Base-by-base conservation (phyloP, 352 stramenopile species). In the Globisporangium okanoganense region DNA sequence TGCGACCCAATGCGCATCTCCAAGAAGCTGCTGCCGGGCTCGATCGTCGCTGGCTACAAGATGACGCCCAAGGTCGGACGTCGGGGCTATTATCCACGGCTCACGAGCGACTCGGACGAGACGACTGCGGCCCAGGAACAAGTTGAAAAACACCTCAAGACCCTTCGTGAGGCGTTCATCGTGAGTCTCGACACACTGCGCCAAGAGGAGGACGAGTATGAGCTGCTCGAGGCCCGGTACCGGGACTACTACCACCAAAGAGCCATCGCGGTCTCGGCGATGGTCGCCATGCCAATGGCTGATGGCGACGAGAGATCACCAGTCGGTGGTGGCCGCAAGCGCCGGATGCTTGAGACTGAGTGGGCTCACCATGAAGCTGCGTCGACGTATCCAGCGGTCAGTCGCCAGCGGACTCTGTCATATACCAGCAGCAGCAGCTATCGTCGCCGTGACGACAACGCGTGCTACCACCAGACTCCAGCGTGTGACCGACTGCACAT, bases 1-100 rank as follows among this genome's bases (percentile, higher is more conserved):
- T 91, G 82, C 62, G 76, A 87, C 51, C 79, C 82, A 24, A 91
- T 91, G 81, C 73, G 79, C n/a, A 85, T 91, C 62, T 91, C 81
- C 27, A 91, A 91, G 75, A 91, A 91, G 65, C 66, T 91, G 16
- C 65, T 90, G 40, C 78, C 80, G 0, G 78, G 80, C 7, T 56
- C 57, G 47, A 70, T 80, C 29, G 84, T 90, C 51, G 75, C 78
- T 5, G 78, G 73, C n/a, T 76, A 86, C 51, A 81, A 78, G 59
- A 86, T 90, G 57, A 82, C 85, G 59, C 76, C 78, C 22, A 90
- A 90, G 75, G 82, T 90, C 53, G 81, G 81, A 3, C 76, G 81
- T 29, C 72, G 81, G 16, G 77, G 78, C 16, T 90, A 85, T 70
- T 88, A 83, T 61, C 78, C 81, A 55, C 79, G 74, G 29, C 61